phyloP scores from a whole-genome alignment of 2,329 filamentous ascomycete genomes.

The Stemphylium beticola region DNA sequence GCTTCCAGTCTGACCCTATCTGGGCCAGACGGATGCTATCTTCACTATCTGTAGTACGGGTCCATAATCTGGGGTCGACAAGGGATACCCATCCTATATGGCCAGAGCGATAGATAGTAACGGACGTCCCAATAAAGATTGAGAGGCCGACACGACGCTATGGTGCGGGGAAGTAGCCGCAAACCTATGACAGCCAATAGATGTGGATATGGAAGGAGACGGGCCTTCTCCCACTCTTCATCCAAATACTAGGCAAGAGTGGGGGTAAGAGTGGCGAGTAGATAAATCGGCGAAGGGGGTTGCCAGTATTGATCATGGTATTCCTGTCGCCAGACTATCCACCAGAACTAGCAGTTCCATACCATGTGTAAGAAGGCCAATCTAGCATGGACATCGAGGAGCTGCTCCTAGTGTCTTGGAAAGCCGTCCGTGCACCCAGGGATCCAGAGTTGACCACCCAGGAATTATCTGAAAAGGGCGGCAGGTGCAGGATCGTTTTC shows the following conservation, averaged over 20 bases:
- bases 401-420: too few relatives aligned
- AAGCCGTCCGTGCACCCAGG: too few relatives aligned
- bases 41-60: conserved; percentile 11
- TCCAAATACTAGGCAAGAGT: background rate
- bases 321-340: too few relatives aligned
- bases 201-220: background rate
- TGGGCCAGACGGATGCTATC: conserved; percentile 8
- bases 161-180: background rate
- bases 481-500: too few relatives aligned
- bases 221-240: background rate
- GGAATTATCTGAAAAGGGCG: too few relatives aligned
- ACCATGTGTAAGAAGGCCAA: too few relatives aligned
- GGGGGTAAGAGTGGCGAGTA: background rate
- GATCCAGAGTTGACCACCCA: too few relatives aligned
- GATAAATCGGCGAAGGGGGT: too few relatives aligned
- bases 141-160: background rate
- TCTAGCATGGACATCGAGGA: too few relatives aligned
- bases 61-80: conserved; percentile 11
- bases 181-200: background rate
- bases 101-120: background rate
- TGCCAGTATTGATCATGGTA: too few relatives aligned
- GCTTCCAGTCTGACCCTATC: conserved; percentile 6
- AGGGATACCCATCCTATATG: background rate
- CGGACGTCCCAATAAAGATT: background rate
- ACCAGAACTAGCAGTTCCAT: too few relatives aligned